Evolutionary conservation across 148 eudicot species (phyloP), one percentile per base, ranked within the genome.

Genomic region (Rhododendron williamsianum): DNA sequence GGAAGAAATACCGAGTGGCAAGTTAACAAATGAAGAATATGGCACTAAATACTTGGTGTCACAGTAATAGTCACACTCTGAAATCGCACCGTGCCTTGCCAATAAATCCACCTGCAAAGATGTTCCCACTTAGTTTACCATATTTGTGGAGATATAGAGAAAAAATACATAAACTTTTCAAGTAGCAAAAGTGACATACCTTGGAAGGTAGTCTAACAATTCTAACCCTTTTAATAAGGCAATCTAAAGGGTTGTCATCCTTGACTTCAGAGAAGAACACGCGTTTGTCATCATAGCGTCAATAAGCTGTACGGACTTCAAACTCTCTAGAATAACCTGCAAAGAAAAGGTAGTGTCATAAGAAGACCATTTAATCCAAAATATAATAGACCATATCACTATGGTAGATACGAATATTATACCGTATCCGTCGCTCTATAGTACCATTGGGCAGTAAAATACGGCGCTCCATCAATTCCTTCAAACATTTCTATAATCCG

Each of bases 391-490:
- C 4, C 13, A 1, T 65, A 84, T 15, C 81, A 11, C 30, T 11
- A 30, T 21, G 25, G 41, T 12, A 41, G 9, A 15, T 23, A 4
- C 27, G 9, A 72, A 43, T 48, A 48, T 13, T 91, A 90, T 87
- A 96, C 99, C 6, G 99, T 95, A 82, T 96, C 99, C 4, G 78
- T 79, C 0, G 95, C 86, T 83, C 98, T 87, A 25, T 96, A 96
- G 80, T 87, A 96, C 99, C 98, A 95, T 71, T 94, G 95, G 0
- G 98, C 97, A 25, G 87, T 84, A 52, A 95, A 92, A 74, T 95
- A 87, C 4, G 84, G 87, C 21, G 63, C 33, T 2, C 92, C 93
- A 85, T 96, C 96, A 19, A 85, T 84, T 1, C 90, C 94, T 86
- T 93, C 93, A 85, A 96, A 96, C 67, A 96, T 74, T 85, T 96